Base-by-base conservation (phyloP, 441 rosid species). In the Capsella rubella region DNA sequence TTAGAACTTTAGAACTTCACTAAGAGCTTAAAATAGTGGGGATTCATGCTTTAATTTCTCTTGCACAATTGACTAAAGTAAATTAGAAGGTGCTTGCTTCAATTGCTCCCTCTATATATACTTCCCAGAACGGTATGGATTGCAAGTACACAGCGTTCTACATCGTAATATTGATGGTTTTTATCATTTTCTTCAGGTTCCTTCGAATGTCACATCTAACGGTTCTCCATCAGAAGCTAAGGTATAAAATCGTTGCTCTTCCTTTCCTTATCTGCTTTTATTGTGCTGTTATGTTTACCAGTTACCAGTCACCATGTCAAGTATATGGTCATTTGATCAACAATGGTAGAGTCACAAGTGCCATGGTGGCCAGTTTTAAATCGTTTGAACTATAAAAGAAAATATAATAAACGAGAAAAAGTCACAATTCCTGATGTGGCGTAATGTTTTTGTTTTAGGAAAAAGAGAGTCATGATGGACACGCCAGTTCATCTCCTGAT, bases 191-290 rank as follows among this genome's bases (percentile, higher is more conserved):
- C 50, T 57, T 78, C 81, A 93, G 98, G 97, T 93, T 64, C 98
- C 97, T 66, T 88, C 89, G 31, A 92, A 86, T 76, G 80, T 81
- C 71, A 82, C 91, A 55, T 73, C 88, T 27, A 75, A 78, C 34
- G 71, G 57, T 40, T 68, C 78, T 42, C 64, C 75, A 39, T 78
- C 78, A 61, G 71, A 63, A 55, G 39, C 64, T 13, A 72, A 72
- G 77, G 80, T 77, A 72, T 18, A 59, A 43, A n/a, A 71, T 58
- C 62, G 52, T 77, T 42, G 16, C 25, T 49, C 67, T 34, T 64
- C 32, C 14, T 49, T 56, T 47, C 28, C 28, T 27, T 29, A 31
- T 69, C 31, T 27, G 43, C 21, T 34, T 59, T 43, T 52, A 49
- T 16, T 76, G 9, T n/a, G 13, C 2, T 51, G 9, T 59, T 27